These are phyloP conservation scores for Neurospora sp. DNA, from an alignment of 495 filamentous ascomycete species.

Conservation along the genomic window DNA sequence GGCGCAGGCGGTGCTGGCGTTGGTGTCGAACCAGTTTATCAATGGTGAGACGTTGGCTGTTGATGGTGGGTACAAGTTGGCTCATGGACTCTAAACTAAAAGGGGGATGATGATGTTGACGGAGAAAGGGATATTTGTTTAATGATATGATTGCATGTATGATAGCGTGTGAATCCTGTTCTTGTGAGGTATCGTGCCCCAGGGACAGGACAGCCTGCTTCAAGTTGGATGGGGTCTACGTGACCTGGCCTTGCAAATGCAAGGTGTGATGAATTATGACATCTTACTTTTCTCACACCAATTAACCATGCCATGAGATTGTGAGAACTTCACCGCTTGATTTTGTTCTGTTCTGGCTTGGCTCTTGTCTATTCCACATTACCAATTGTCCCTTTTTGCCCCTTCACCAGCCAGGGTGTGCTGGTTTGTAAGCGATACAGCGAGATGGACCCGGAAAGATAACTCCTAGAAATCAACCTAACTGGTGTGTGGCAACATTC, in stretches of 20 bases:
- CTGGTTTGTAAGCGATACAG: not conserved
- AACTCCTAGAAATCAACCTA: not conserved
- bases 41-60: conserved; percentile 60
- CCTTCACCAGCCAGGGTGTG: not conserved
- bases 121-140: not conserved
- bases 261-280: not conserved
- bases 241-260: not conserved
- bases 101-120: not conserved
- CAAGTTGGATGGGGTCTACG: not conserved
- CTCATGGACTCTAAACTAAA: conserved; percentile 9
- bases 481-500: not conserved
- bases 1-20: conserved; percentile 54
- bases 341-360: not conserved
- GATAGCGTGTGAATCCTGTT: not conserved
- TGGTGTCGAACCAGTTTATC: conserved; percentile 57
- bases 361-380: not conserved
- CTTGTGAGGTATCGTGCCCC: not conserved
- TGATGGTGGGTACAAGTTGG: conserved; percentile 44
- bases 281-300: not conserved
- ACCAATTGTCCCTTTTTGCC: not conserved
- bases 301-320: not conserved
- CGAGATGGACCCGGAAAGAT: not conserved
- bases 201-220: not conserved
- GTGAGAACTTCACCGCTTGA: not conserved
- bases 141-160: not conserved